Base-by-base conservation (phyloP, 2,329 filamentous ascomycete species). In the Boeremia exigua region DNA sequence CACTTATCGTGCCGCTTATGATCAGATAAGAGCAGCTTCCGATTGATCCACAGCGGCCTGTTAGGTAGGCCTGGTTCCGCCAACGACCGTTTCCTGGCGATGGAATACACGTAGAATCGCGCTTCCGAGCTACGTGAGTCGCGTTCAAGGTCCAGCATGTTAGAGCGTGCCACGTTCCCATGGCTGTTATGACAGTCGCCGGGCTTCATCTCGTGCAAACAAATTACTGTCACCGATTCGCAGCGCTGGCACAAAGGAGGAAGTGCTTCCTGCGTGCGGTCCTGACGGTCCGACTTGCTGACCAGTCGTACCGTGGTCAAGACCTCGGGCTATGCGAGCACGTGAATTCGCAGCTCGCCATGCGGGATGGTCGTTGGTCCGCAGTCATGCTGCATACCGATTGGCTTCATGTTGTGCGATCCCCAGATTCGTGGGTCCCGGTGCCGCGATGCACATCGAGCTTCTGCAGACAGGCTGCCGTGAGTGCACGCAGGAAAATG, bases 381-480 rank as follows among this genome's bases (percentile, higher is more conserved):
- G 11, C 42, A 17, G 36, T 40, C 42, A 43, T 17, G 33, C 46
- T 23, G 6, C 23, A 32, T 14, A 27, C 54, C 55, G 48, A 63
- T 59, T 61, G 54, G 57, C 52, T 59, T 44, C 48, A 50, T 50
- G 51, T 23, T 56, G 58, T 38, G 45, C 50, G 60, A 61, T 65
- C 50, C 36, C 40, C 55, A 58, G 50, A 50, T 56, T 52, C 37
- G 47, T 46, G 34, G 60, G 47, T 57, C 50, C 62, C 62, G 62
- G 60, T 42, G 47, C 66, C 66, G 64, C 66, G 62, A 56, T 59
- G 65, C 65, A 62, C 43, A 39, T 55, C 44, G 44, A 50, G 42
- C 57, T 38, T 53, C 29, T 49, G 39, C 33, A 48, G 29, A 42
- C 37, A 19, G 53, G 49, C 30, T 58, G 39, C 28, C 28, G 47